These are phyloP conservation scores for Arthrobotrys sphaeroides DNA, from an alignment of 2,329 filamentous ascomycete species.

Conservation along the genomic window DNA sequence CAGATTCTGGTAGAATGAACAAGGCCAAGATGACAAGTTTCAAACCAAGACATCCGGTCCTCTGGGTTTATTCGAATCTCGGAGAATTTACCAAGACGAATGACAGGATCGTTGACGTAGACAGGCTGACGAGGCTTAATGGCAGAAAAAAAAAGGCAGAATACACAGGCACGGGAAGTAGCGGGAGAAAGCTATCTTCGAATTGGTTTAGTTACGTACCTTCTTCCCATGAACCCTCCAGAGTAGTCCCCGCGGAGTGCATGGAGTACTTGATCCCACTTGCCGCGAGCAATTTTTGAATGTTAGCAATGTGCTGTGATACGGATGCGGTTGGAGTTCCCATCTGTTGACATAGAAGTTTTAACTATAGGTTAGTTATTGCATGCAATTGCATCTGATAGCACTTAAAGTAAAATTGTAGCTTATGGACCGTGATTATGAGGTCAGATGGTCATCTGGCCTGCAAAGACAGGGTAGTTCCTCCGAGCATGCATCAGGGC, in stretches of 20 bases:
- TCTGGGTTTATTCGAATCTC: background rate
- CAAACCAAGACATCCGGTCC: conserved; percentile 3
- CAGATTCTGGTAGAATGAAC: background rate
- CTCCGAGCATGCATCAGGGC: conserved; percentile 16
- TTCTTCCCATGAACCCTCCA: conserved; percentile 90
- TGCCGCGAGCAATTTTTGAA: conserved; percentile 82
- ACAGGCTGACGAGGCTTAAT: conserved; percentile 8
- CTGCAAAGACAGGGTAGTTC: conserved; percentile 38
- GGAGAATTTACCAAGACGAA: conserved; percentile 38
- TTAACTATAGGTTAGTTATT: background rate
- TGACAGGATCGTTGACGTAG: background rate
- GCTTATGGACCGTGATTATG: background rate
- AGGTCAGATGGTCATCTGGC: conserved; percentile 29
- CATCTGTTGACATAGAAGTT: conserved; percentile 66
- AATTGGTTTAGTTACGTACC: conserved; percentile 59
- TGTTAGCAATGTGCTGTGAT: conserved; percentile 83
- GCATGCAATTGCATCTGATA: background rate
- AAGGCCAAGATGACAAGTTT: conserved; percentile 22
- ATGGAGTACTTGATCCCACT: conserved; percentile 85
- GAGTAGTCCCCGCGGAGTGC: conserved; percentile 92
- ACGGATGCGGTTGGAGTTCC: conserved; percentile 81
- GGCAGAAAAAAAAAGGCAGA: conserved; percentile 2
- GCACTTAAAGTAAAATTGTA: conserved; percentile 6
- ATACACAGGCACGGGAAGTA: conserved; percentile 22
- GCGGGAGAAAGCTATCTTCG: conserved; percentile 2